A percentile compares a stretch with the other conserved stretches of the same genome.
Conservation (phyloP, 192 early-diverging fungal genomes). For the Entomortierella lignicola region DNA sequence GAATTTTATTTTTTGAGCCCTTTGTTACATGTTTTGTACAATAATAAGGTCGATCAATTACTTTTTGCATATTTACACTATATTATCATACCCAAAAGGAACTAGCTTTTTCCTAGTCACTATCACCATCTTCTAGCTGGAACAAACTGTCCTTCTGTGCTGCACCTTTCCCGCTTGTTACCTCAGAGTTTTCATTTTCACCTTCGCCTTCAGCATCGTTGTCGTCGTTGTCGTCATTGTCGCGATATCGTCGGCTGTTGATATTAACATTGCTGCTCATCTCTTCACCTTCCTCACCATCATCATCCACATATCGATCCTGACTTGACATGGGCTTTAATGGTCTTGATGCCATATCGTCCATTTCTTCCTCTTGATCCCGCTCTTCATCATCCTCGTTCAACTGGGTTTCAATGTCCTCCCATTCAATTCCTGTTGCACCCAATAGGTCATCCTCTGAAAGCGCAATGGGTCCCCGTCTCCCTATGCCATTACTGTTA, state of each 20-base stretch:
- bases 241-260: neutral
- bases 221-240: slow-evolving; percentile 15
- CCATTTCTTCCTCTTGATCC: slow-evolving; percentile 12
- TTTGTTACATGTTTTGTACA: too few relatives aligned
- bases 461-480: slow-evolving; percentile 45
- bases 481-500: neutral
- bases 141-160: slow-evolving; percentile 13
- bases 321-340: slow-evolving; percentile 9
- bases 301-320: slow-evolving; percentile 21
- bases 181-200: neutral
- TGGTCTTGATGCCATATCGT: slow-evolving; percentile 2
- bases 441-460: slow-evolving; percentile 43
- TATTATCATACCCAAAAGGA: too few relatives aligned
- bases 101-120: neutral
- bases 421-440: slow-evolving; percentile 48
- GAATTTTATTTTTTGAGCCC: too few relatives aligned
- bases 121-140: slow-evolving; percentile 21
- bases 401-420: slow-evolving; percentile 33
- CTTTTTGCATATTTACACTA: too few relatives aligned
- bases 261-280: neutral
- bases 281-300: slow-evolving; percentile 17
- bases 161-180: neutral
- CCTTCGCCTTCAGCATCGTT: neutral
- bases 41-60: too few relatives aligned
- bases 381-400: neutral